Percentiles rank a stretch among this genome's conserved stretches.
These are phyloP conservation scores for Daedalea quercina DNA, from an alignment of 768 basidiomycete species.

Conservation along the genomic window DNA sequence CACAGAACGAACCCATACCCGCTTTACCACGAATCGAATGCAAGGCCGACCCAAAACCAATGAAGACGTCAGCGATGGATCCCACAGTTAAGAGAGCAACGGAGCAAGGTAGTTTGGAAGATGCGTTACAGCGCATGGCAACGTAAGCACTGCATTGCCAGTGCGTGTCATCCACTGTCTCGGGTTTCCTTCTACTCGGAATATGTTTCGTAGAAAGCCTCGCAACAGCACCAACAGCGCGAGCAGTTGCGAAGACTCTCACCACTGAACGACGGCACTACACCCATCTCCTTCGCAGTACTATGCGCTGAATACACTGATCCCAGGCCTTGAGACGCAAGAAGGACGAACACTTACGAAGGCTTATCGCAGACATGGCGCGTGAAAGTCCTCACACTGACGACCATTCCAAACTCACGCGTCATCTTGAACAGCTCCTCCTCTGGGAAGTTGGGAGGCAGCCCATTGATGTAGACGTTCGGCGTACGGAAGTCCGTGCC, in stretches of 20 bases:
- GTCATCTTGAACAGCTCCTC: constrained; percentile 71
- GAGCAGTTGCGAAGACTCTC: background rate
- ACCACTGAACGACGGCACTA: no score
- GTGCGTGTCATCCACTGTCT: no score
- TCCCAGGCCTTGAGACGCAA: background rate
- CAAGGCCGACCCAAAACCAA: background rate
- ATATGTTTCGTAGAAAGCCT: no score
- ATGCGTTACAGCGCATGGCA: no score
- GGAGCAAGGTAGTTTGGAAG: no score
- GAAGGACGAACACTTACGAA: constrained; percentile 34
- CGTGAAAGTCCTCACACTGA: constrained; percentile 81
- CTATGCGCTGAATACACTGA: no score
- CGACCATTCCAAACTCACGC: constrained; percentile 62
- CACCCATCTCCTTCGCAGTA: no score
- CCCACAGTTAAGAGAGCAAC: no score
- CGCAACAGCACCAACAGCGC: no score
- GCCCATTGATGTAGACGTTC: constrained; percentile 85
- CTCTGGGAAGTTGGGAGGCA: constrained; percentile 78
- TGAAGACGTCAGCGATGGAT: background rate
- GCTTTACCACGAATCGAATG: constrained; percentile 28
- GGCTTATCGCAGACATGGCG: constrained; percentile 71
- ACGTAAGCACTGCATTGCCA: no score
- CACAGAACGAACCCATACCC: constrained; percentile 79
- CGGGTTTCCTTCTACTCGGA: no score
- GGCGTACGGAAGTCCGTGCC: constrained; percentile 28